Percentiles rank a stretch among this genome's conserved stretches.
phyloP scores from a whole-genome alignment of 495 filamentous ascomycete species.

The Penicillium lagena region DNA sequence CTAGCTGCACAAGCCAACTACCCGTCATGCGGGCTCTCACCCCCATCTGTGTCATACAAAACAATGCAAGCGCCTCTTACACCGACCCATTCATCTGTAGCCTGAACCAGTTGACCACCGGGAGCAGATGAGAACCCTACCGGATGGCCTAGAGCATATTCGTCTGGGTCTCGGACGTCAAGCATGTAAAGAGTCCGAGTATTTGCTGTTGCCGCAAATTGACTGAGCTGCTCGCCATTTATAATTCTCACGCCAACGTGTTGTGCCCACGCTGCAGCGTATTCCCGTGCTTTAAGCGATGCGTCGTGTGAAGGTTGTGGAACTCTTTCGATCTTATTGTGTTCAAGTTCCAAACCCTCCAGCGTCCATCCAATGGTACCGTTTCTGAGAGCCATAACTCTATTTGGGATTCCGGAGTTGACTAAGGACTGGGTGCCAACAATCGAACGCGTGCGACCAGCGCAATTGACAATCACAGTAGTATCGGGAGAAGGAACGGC shows the following conservation, averaged over 20 bases:
- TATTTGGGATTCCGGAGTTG: slow-evolving; percentile 16
- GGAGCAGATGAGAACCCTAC: slow-evolving; percentile 18
- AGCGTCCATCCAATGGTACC: slow-evolving; percentile 23
- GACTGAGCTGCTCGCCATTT: not conserved
- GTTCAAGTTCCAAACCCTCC: slow-evolving; percentile 16
- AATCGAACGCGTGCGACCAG: slow-evolving; percentile 21
- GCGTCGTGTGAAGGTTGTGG: slow-evolving; percentile 9
- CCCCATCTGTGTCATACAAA: slow-evolving; percentile 17
- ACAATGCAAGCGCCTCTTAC: slow-evolving; percentile 18
- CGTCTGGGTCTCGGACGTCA: slow-evolving; percentile 19
- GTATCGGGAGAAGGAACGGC: slow-evolving; percentile 15
- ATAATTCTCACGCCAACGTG: slow-evolving; percentile 9
- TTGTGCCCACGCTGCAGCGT: slow-evolving; percentile 12
- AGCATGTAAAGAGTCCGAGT: slow-evolving; percentile 13
- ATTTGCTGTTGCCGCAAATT: slow-evolving; percentile 5
- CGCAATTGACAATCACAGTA: slow-evolving; percentile 20
- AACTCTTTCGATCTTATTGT: slow-evolving; percentile 3
- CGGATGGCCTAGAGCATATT: slow-evolving; percentile 13
- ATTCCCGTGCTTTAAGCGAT: slow-evolving; percentile 5
- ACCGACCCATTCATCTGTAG: slow-evolving; percentile 21
- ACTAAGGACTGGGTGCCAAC: slow-evolving; percentile 18
- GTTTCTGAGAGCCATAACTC: slow-evolving; percentile 18
- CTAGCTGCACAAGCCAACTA: slow-evolving; percentile 20
- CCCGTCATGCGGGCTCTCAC: slow-evolving; percentile 19
- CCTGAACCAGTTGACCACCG: slow-evolving; percentile 21